Conservation (phyloP, 2,329 filamentous ascomycete genomes). For the Xylariales sp. region DNA sequence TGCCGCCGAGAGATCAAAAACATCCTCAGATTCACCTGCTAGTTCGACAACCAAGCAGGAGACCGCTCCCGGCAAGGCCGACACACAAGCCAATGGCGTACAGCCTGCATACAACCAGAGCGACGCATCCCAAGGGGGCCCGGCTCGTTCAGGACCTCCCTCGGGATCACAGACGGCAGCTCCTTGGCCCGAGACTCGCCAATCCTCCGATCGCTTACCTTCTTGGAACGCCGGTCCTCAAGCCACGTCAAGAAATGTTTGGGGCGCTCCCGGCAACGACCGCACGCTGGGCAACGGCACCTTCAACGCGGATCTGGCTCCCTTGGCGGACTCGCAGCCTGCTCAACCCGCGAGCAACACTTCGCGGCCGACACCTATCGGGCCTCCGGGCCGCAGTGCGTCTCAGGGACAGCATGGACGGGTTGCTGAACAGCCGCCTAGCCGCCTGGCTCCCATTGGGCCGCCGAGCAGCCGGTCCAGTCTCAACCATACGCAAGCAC, state of each 20-base stretch:
- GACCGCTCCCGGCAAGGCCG: neutral
- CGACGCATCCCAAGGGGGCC: slow-evolving; percentile 1
- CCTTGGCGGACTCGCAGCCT: slow-evolving; percentile 37
- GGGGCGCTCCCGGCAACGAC: slow-evolving; percentile 69
- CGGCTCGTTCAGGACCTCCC: slow-evolving; percentile 6
- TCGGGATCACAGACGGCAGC: slow-evolving; percentile 25
- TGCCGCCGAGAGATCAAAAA: neutral
- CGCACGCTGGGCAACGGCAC: slow-evolving; percentile 73
- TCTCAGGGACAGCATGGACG: slow-evolving; percentile 16
- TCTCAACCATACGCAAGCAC: slow-evolving; percentile 7
- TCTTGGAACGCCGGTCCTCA: slow-evolving; percentile 45
- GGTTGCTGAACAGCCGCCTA: slow-evolving; percentile 13
- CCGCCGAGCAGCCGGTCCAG: slow-evolving; percentile 16
- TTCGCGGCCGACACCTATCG: slow-evolving; percentile 41
- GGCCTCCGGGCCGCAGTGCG: slow-evolving; percentile 26
- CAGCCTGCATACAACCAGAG: neutral
- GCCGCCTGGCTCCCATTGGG: slow-evolving; percentile 25
- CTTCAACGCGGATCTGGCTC: slow-evolving; percentile 59
- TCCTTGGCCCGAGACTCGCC: slow-evolving; percentile 24
- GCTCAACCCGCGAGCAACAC: slow-evolving; percentile 28
- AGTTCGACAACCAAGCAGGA: slow-evolving; percentile 6
- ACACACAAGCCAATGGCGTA: slow-evolving; percentile 2
- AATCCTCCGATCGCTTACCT: slow-evolving; percentile 39
- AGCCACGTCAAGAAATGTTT: slow-evolving; percentile 56
- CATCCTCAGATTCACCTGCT: neutral